These are phyloP conservation scores for Houttuynia cordata DNA, from an alignment of 164 flowering plant genomes.

Conservation along the genomic window DNA sequence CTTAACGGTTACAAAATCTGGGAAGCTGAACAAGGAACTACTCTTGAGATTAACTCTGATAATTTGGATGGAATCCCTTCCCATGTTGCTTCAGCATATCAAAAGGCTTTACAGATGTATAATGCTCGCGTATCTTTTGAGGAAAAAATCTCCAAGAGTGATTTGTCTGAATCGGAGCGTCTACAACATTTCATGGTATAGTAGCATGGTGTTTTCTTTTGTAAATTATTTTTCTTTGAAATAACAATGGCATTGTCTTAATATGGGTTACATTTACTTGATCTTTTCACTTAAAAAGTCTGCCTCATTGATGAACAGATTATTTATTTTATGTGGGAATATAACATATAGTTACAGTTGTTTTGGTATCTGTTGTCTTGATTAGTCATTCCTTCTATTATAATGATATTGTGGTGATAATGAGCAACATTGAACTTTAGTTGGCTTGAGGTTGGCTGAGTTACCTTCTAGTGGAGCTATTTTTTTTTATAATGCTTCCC, in stretches of 20 bases:
- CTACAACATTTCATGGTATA: conserved; percentile 63
- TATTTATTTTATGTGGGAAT: neutral
- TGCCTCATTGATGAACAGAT: neutral
- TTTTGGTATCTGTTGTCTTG: too few species aligned
- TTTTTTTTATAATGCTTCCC: too few species aligned
- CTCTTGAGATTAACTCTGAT: conserved; percentile 23
- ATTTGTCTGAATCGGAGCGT: conserved; percentile 46
- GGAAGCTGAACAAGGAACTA: conserved; percentile 59
- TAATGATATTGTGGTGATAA: too few species aligned
- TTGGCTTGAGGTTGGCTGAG: too few species aligned
- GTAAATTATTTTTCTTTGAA: neutral
- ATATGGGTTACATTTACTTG: too few species aligned
- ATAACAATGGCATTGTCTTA: too few species aligned
- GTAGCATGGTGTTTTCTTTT: neutral
- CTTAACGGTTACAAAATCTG: conserved; percentile 65
- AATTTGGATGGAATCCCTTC: conserved; percentile 48
- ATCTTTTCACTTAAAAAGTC: too few species aligned
- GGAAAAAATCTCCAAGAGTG: conserved; percentile 40
- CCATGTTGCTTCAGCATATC: conserved; percentile 49
- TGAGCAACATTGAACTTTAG: too few species aligned
- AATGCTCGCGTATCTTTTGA: conserved; percentile 56
- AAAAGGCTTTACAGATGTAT: conserved; percentile 63
- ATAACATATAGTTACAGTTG: too few species aligned
- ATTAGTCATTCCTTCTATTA: too few species aligned
- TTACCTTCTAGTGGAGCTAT: too few species aligned